These are phyloP conservation scores for Heliamphora pulchella DNA, from an alignment of 179 eudicot species.

Conservation along the genomic window DNA sequence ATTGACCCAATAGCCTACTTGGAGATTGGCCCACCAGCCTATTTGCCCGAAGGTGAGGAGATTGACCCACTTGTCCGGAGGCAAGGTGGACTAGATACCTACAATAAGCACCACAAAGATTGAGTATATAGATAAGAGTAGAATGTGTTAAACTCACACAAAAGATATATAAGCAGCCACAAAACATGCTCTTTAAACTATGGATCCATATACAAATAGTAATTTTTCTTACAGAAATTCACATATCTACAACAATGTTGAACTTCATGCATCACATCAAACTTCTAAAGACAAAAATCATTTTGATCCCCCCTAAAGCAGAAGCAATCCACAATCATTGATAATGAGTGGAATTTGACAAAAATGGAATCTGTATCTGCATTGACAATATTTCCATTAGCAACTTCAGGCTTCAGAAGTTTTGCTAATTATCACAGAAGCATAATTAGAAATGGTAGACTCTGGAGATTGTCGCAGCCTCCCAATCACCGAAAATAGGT, in stretches of 20 bases:
- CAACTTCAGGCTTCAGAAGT: slow-evolving; percentile 27
- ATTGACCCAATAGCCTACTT: too few relatives aligned
- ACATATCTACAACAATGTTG: slow-evolving; percentile 10
- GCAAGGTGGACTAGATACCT: too few relatives aligned
- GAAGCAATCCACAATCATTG: not conserved
- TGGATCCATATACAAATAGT: not conserved
- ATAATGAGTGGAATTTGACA: not conserved
- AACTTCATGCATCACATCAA: not conserved
- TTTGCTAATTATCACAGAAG: slow-evolving; percentile 43
- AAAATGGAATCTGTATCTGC: not conserved
- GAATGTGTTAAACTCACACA: not conserved
- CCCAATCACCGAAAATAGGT: slow-evolving; percentile 53
- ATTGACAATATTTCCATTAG: not conserved
- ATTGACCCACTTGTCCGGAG: too few relatives aligned
- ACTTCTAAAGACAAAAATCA: not conserved
- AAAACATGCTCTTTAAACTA: not conserved
- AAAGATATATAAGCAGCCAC: not conserved
- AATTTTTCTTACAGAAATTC: not conserved
- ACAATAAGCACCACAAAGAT: too few relatives aligned
- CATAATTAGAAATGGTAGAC: slow-evolving; percentile 61
- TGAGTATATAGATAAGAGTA: not conserved
- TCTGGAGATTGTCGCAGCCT: slow-evolving; percentile 81
- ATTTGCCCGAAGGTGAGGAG: too few relatives aligned
- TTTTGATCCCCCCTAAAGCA: not conserved
- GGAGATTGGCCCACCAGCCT: too few relatives aligned